These are phyloP conservation scores for Cercospora janseana DNA, from an alignment of 2,329 filamentous ascomycete species.

Conservation along the genomic window DNA sequence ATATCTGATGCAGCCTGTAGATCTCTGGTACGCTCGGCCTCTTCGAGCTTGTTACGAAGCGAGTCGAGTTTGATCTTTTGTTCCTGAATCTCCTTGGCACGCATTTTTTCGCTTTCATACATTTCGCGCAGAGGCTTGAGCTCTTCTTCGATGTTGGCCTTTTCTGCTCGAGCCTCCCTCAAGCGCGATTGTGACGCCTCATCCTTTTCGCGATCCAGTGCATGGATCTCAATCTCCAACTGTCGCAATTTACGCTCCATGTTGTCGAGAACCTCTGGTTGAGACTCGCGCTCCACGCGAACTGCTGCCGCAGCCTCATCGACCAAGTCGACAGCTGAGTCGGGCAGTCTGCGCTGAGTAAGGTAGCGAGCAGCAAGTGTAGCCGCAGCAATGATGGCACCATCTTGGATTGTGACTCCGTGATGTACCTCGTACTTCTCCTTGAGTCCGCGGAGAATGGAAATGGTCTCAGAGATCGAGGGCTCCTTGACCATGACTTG, in stretches of 20 bases:
- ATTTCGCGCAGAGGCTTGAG: constrained; percentile 87
- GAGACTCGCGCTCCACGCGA: constrained; percentile 89
- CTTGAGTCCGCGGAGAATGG: constrained; percentile 96
- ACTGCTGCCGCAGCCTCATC: constrained; percentile 98
- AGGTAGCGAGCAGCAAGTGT: constrained; percentile 90
- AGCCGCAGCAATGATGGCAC: constrained; percentile 86
- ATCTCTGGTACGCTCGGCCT: constrained; percentile 84
- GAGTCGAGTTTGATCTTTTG: constrained; percentile 93
- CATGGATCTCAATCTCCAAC: constrained; percentile 95
- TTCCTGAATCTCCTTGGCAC: constrained; percentile 53
- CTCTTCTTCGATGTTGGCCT: constrained; percentile 92
- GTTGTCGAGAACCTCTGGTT: constrained; percentile 92
- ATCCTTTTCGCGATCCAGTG: constrained; percentile 88
- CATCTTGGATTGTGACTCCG: constrained; percentile 93
- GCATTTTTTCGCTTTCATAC: constrained; percentile 88
- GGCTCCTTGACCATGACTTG: constrained; percentile 97
- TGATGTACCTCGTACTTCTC: constrained; percentile 98
- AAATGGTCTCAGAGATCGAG: constrained; percentile 82
- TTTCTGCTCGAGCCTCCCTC: constrained; percentile 79
- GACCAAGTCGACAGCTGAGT: constrained; percentile 94
- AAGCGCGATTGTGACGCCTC: constrained; percentile 85
- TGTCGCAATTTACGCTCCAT: constrained; percentile 87
- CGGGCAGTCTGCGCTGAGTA: constrained; percentile 83
- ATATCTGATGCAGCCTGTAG: constrained; percentile 86
- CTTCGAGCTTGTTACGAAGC: constrained; percentile 86